These are phyloP conservation scores for Ceratocystis albifundus DNA, from an alignment of 2,329 filamentous ascomycete species.

Conservation along the genomic window DNA sequence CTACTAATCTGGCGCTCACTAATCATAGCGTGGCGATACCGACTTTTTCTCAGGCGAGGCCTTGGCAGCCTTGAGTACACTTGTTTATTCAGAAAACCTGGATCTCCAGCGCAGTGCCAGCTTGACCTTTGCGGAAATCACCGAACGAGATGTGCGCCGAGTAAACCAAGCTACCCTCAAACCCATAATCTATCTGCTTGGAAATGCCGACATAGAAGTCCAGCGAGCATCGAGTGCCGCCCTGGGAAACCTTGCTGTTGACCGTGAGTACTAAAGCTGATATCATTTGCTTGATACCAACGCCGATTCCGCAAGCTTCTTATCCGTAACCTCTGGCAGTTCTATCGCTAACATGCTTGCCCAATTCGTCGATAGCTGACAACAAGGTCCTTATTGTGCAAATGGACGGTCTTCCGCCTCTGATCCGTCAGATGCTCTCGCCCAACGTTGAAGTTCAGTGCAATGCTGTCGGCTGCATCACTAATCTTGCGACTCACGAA, in stretches of 20 bases:
- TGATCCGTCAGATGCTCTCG: conserved; percentile 98
- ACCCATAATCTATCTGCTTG: conserved; percentile 86
- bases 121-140: conserved; percentile 97
- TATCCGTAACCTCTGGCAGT: no score
- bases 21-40: conserved; percentile 71
- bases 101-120: conserved; percentile 95
- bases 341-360: conserved; percentile 32
- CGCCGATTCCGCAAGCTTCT: no score
- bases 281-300: no score
- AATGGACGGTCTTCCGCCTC: conserved; percentile 74
- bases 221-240: conserved; percentile 93
- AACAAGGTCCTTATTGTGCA: conserved; percentile 97
- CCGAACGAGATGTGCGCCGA: conserved; percentile 93
- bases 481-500: conserved; percentile 93
- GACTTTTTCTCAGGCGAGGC: conserved; percentile 98
- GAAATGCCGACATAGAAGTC: conserved; percentile 92
- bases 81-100: conserved; percentile 98
- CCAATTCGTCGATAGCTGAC: conserved; percentile 51
- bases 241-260: conserved; percentile 89
- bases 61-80: conserved; percentile 80
- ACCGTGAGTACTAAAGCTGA: conserved; percentile 52
- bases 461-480: conserved; percentile 98
- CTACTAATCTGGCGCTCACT: background rate
- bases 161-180: conserved; percentile 91
- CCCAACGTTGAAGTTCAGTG: conserved; percentile 97